Evolutionary conservation across 31 red algal genomes (phyloP).

Genomic region (Odonthalia washingtoniensis): DNA sequence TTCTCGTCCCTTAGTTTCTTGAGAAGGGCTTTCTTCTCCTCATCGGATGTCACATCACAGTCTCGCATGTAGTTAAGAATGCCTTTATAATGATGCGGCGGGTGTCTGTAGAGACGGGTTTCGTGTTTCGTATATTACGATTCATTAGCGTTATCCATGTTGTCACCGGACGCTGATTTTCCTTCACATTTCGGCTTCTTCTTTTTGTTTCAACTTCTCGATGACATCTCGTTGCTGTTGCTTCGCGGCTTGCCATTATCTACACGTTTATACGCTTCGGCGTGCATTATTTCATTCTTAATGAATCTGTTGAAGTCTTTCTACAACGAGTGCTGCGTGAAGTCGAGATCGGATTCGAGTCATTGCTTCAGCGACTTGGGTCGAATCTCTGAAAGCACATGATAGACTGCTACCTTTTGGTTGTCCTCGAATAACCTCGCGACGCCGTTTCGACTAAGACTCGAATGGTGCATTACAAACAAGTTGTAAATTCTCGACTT

Average conservation of each 20-base stretch:
- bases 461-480: not conserved
- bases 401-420: not conserved
- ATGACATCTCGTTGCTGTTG: not conserved
- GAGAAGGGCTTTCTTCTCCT: conserved; percentile 1
- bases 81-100: not conserved
- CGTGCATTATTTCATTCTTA: not conserved
- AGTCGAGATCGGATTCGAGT: not conserved
- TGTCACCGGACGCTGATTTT: not conserved
- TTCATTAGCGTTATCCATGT: not conserved
- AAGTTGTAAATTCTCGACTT: not conserved
- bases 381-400: not conserved
- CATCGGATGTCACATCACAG: not conserved
- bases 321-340: not conserved
- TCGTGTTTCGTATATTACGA: not conserved
- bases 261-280: not conserved
- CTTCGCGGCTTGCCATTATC: not conserved
- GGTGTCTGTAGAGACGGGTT: not conserved
- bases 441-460: not conserved
- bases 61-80: not conserved
- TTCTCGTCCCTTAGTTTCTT: not conserved
- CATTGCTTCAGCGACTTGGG: not conserved
- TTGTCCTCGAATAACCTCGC: not conserved
- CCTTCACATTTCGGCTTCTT: not conserved
- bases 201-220: not conserved
- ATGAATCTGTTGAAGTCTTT: conserved; percentile 15